Percentiles rank a stretch among this genome's conserved stretches.
Evolutionary conservation across 2,329 filamentous ascomycete species (phyloP).

Genomic region (Aspergillus novofumigatus): DNA sequence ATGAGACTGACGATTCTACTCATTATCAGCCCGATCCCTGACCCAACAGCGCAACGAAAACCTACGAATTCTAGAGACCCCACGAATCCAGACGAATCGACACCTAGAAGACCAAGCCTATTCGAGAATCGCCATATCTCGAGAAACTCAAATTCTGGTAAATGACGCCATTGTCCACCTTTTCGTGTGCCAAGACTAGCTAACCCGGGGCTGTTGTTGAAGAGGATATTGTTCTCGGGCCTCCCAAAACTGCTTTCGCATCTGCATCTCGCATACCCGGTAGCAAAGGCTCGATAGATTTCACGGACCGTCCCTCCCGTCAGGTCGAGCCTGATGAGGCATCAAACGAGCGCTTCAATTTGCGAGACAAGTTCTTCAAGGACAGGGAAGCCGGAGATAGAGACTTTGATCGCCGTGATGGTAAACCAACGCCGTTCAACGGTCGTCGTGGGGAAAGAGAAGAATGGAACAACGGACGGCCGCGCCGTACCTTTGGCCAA

Average conservation of each 20-base stretch:
- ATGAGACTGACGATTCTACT: conserved; percentile 19
- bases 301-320: conserved; percentile 41
- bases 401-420: conserved; percentile 38
- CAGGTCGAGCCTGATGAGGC: conserved; percentile 52
- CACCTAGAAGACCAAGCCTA: conserved; percentile 36
- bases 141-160: conserved; percentile 48
- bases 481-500: conserved; percentile 36
- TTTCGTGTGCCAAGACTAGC: conserved; percentile 3
- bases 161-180: conserved; percentile 16
- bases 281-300: conserved; percentile 42
- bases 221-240: conserved; percentile 82
- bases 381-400: conserved; percentile 33
- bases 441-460: conserved; percentile 38
- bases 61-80: conserved; percentile 32
- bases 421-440: conserved; percentile 27
- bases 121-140: conserved; percentile 43
- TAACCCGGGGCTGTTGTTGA: conserved; percentile 30
- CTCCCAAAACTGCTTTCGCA: conserved; percentile 76
- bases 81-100: conserved; percentile 32
- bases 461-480: conserved; percentile 39
- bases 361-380: conserved; percentile 48
- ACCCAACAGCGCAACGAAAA: conserved; percentile 39
- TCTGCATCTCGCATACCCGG: conserved; percentile 60
- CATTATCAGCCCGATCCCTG: conserved; percentile 37
- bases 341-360: conserved; percentile 60